phyloP scores from a whole-genome alignment of 441 rosid genomes.

The Raphanus hybrid region DNA sequence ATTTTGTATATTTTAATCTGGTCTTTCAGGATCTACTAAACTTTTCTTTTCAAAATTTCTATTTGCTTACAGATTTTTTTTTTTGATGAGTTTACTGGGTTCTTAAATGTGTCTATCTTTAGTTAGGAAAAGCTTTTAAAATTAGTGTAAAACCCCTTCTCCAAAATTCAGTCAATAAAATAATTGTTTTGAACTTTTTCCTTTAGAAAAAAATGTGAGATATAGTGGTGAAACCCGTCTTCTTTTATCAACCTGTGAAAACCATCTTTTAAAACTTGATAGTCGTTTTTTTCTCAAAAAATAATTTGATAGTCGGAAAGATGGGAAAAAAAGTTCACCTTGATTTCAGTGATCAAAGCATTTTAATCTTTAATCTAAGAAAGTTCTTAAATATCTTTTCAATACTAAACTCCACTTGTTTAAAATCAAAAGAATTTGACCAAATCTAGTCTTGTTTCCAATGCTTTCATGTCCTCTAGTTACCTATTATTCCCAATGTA shows the following conservation, averaged over 20 bases:
- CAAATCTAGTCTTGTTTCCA: conserved; percentile 15
- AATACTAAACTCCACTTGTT: conserved; percentile 16
- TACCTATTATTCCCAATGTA: conserved; percentile 18
- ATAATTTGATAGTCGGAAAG: neutral
- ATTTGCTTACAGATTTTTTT: too few relatives aligned
- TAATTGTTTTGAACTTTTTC: too few relatives aligned
- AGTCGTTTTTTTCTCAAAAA: neutral
- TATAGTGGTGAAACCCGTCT: neutral
- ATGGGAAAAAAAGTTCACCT: conserved; percentile 23
- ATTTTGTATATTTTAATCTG: too few relatives aligned
- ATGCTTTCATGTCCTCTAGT: neutral
- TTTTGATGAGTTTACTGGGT: too few relatives aligned
- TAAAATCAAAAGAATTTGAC: conserved; percentile 11
- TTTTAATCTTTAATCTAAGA: conserved; percentile 7
- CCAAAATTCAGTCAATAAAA: too few relatives aligned
- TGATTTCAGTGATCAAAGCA: conserved; percentile 35
- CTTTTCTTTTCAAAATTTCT: too few relatives aligned
- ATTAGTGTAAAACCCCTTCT: too few relatives aligned
- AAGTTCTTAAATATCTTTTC: conserved; percentile 2
- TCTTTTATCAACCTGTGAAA: neutral
- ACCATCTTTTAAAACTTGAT: neutral
- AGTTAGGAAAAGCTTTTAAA: too few relatives aligned
- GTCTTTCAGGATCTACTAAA: too few relatives aligned
- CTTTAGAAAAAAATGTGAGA: neutral
- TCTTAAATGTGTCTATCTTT: too few relatives aligned